Evolutionary conservation across 768 basidiomycete genomes (phyloP), one percentile per base, ranked within the genome.

Genomic region (Pleurotus eryngii): DNA sequence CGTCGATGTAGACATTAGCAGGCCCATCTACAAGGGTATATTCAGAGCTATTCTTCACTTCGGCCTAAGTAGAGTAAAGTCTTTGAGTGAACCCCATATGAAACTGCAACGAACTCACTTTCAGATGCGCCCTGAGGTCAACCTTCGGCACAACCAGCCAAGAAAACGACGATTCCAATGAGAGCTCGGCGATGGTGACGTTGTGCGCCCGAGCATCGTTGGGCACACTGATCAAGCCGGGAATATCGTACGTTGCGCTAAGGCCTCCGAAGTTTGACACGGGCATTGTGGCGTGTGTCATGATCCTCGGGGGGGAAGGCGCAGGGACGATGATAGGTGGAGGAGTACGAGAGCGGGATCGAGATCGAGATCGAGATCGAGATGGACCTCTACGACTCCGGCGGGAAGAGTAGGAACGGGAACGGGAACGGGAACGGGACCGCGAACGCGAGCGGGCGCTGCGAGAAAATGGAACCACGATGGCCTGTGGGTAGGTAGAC

Each of bases 1-100:
- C 75, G 51, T 77, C 73, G 2, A 78, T 72, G 56, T 74, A 76
- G 26, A 77, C 67, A 49, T 68, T 76, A 1, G 72, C 73, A 1
- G 55, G 61, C 0, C 77, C 77, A 3, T 53, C 57, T 9, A 77
- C 60, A 5, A 78, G 62, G 0, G 73, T 70, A 49, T 72, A 76
- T 27, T 76, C 70, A 0, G 75, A 76, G 2, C 66, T 64, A 56
- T 78, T 78, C 53, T 64, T 68, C n/a, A 54, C 22, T 9, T 37
- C 37, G n/a, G 38, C 51, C 51, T 53, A 11, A 24, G 8, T 8
- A 48, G 5, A 26, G 17, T 18, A 2, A 7, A 40, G 14, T 5
- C 37, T n/a, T 35, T 27, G 17, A 15, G 40, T 38, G 37, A 2
- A 40, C 24, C 18, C 7, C 17, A n/a, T 15, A 5, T 9, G 6